Evolutionary conservation across 2,329 filamentous ascomycete species (phyloP), one percentile per base, ranked within the genome.

Genomic region (Triangularia verruculosa): DNA sequence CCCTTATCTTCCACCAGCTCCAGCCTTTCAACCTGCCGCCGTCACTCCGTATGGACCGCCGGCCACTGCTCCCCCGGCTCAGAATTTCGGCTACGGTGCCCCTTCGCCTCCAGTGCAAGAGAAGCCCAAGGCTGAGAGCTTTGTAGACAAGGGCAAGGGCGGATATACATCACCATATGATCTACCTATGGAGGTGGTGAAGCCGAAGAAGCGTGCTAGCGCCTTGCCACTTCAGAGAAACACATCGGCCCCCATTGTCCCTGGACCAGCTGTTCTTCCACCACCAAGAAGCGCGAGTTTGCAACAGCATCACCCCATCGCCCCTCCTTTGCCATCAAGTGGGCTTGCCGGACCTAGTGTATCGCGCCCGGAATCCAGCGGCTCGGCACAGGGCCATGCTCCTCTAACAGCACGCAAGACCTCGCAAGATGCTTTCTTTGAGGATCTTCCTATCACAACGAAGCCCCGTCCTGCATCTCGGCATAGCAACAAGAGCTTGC

Each of bases 91-190:
- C 30, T 81, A 79, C 67, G 78, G 76, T 1, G 72, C 76, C 30
- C 73, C 74, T 24, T 74, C 76, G 43, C 72, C 73, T 0, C 70
- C 72, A 0, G 75, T 74, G 12, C 81, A 81, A n/a, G 78, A 83
- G 66, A 70, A 83, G 64, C 76, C 77, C 28, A 87, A 87, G 76
- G 82, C 86, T 0, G 87, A 96, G 74, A 98, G 94, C 76, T 99
- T 97, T 76, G 92, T 86, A 5, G 90, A 94, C 75, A 96, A 96
- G 75, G 81, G 92, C 2, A 98, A 96, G 77, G 91, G 91, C 62
- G 93, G 94, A 7, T 99, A 99, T 74, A 85, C 89, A 57, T 98
- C 94, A 20, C 95, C 95, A 0, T 99, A 97, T 71, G 96, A 99
- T 77, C 82, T 99, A 20, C 95, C 95, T 3, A 91, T 95, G 77